A percentile compares a stretch with the other conserved stretches of the same genome.
Conservation (phyloP, 768 basidiomycete genomes). For the Pholiota molesta region DNA sequence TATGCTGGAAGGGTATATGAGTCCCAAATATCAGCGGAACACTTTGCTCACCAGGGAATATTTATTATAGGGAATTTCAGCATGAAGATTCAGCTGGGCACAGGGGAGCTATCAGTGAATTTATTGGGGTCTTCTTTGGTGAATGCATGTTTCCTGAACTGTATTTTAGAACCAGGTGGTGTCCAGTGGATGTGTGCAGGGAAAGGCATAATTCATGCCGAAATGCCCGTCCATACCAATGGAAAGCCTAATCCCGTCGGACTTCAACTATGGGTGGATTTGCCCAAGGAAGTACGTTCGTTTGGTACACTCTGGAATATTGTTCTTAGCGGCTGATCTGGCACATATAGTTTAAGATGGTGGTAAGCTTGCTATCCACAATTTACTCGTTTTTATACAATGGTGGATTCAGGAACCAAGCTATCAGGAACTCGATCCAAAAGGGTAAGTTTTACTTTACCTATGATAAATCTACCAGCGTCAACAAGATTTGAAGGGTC, state of each 20-base stretch:
- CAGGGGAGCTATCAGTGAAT: constrained; percentile 63
- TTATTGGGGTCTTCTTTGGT: not conserved
- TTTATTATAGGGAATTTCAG: constrained; percentile 51
- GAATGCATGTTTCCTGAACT: not conserved
- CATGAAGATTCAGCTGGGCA: constrained; percentile 95
- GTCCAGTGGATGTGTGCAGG: constrained; percentile 96
- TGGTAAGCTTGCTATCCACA: not conserved
- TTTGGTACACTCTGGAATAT: not conserved
- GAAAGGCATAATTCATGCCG: constrained; percentile 79
- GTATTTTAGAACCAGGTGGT: constrained; percentile 62
- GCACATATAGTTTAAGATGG: constrained; percentile 3
- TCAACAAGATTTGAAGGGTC: constrained; percentile 44
- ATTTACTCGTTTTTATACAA: not conserved
- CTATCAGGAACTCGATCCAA: constrained; percentile 80
- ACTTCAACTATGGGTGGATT: constrained; percentile 87
- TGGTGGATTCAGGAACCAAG: constrained; percentile 56
- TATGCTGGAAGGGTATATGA: constrained; percentile 78
- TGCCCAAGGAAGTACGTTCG: constrained; percentile 62
- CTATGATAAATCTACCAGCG: not conserved
- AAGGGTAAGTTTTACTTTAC: constrained; percentile 40
- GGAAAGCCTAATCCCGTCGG: constrained; percentile 77
- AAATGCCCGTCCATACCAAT: constrained; percentile 81
- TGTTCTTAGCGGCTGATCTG: not conserved
- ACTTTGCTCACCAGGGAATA: not conserved
- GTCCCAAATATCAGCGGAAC: constrained; percentile 1